phyloP scores from a whole-genome alignment of 2,329 filamentous ascomycete genomes.

The Ascochyta koolunga region DNA sequence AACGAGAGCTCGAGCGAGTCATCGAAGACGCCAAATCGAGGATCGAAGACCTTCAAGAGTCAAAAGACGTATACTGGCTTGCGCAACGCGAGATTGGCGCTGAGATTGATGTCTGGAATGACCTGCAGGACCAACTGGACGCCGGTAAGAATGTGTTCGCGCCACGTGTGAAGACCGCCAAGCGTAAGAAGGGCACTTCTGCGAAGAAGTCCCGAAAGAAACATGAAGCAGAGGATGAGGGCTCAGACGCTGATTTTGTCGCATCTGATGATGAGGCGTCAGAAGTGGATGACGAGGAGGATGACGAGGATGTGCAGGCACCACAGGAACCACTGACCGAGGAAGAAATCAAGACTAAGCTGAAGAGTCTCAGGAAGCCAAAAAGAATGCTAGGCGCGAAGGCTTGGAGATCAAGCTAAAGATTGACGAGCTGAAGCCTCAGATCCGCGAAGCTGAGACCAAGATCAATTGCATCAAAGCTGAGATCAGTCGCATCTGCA shows the following conservation, averaged over 20 bases:
- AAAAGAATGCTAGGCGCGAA: conserved; percentile 50
- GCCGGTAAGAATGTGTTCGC: conserved; percentile 53
- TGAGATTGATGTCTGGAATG: conserved; percentile 55
- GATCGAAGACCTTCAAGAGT: conserved; percentile 39
- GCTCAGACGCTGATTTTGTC: conserved; percentile 27
- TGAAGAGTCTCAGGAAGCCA: conserved; percentile 53
- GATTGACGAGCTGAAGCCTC: conserved; percentile 38
- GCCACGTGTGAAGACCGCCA: conserved; percentile 38
- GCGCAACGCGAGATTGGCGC: conserved; percentile 49
- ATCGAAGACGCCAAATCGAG: conserved; percentile 25
- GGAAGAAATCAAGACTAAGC: conserved; percentile 50
- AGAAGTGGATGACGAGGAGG: conserved; percentile 36
- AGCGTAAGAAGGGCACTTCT: conserved; percentile 50
- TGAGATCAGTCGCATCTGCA: conserved; percentile 53
- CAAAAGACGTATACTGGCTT: conserved; percentile 43
- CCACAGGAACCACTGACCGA: conserved; percentile 48
- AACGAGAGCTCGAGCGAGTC: conserved; percentile 20
- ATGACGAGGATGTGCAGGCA: conserved; percentile 25
- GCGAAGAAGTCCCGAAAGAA: conserved; percentile 26
- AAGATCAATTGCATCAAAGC: conserved; percentile 42
- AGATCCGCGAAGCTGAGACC: conserved; percentile 37
- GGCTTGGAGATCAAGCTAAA: conserved; percentile 32
- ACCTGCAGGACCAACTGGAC: conserved; percentile 45
- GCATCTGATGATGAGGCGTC: conserved; percentile 28
- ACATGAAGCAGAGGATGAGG: conserved; percentile 12